phyloP scores from a whole-genome alignment of 805 yeast species.

The Phaffomyces antillensis region DNA sequence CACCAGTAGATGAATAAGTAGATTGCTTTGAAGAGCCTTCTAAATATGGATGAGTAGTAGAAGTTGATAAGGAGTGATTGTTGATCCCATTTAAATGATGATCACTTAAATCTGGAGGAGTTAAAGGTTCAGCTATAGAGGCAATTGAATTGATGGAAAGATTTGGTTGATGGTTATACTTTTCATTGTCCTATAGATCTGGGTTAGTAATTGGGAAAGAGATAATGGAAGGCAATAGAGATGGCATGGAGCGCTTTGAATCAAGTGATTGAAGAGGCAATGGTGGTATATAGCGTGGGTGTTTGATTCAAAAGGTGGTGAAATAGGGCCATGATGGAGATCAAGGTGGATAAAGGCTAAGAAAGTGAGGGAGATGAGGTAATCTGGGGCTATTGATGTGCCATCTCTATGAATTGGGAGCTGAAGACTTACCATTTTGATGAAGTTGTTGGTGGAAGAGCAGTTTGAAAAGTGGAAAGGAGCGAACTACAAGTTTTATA shows the following conservation, averaged over 20 bases:
- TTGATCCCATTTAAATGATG: slow-evolving; percentile 9
- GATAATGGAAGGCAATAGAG: background rate
- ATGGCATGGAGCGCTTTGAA: background rate
- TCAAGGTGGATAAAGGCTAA: background rate
- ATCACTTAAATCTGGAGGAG: slow-evolving; percentile 37
- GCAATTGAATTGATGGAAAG: slow-evolving; percentile 30
- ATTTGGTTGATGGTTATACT: slow-evolving; percentile 18
- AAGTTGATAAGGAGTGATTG: slow-evolving; percentile 7
- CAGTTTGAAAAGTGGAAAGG: background rate
- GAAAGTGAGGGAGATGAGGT: background rate
- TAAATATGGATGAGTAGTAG: background rate
- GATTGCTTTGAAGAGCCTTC: background rate
- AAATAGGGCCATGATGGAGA: background rate
- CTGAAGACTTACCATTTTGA: background rate
- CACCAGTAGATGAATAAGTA: background rate
- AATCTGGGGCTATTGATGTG: background rate
- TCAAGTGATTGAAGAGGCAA: too few species aligned
- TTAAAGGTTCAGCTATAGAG: slow-evolving; percentile 44
- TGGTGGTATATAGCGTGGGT: too few species aligned
- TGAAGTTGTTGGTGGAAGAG: background rate
- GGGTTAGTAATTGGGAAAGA: background rate
- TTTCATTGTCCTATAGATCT: slow-evolving; percentile 5
- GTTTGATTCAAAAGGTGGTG: background rate
- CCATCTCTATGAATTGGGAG: background rate
- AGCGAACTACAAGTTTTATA: background rate